A percentile compares a stretch with the other conserved stretches of the same genome.
These are phyloP conservation scores for Arctostaphylos glauca DNA, from an alignment of 148 eudicot genomes.

Conservation along the genomic window DNA sequence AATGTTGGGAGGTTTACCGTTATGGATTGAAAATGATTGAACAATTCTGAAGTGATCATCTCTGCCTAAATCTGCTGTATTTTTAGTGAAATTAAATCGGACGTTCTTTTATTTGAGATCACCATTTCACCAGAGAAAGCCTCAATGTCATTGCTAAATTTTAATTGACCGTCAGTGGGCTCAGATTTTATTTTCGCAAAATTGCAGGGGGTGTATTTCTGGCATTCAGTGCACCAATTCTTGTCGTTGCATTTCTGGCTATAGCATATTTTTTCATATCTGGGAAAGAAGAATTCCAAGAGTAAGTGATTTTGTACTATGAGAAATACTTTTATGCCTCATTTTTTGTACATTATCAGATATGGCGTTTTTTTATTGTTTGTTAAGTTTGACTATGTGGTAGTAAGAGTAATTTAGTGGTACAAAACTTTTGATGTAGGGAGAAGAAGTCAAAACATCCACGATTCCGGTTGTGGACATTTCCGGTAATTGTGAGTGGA, in stretches of 20 bases:
- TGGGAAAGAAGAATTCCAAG: conserved; percentile 54
- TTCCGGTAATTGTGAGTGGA: conserved; percentile 79
- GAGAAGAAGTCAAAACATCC: conserved; percentile 43
- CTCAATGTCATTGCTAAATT: background rate
- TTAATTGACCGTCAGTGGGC: background rate
- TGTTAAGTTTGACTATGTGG: background rate
- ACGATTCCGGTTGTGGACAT: conserved; percentile 72
- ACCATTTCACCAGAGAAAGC: background rate
- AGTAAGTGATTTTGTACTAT: conserved; percentile 35
- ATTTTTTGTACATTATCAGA: background rate
- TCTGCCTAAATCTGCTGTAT: background rate
- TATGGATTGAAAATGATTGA: background rate
- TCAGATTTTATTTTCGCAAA: background rate
- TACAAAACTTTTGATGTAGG: conserved; percentile 34
- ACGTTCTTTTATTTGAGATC: background rate
- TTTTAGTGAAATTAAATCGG: background rate
- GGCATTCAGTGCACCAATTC: conserved; percentile 57
- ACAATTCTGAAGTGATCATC: background rate
- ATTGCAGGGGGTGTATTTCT: conserved; percentile 66
- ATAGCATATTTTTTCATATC: conserved; percentile 45
- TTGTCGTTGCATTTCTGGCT: conserved; percentile 65
- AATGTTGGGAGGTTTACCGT: background rate
- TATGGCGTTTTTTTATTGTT: background rate
- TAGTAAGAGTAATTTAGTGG: background rate
- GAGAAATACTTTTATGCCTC: background rate